Base-by-base conservation (phyloP, 176 grass and related monocot species). In the Eragrostis curvula region DNA sequence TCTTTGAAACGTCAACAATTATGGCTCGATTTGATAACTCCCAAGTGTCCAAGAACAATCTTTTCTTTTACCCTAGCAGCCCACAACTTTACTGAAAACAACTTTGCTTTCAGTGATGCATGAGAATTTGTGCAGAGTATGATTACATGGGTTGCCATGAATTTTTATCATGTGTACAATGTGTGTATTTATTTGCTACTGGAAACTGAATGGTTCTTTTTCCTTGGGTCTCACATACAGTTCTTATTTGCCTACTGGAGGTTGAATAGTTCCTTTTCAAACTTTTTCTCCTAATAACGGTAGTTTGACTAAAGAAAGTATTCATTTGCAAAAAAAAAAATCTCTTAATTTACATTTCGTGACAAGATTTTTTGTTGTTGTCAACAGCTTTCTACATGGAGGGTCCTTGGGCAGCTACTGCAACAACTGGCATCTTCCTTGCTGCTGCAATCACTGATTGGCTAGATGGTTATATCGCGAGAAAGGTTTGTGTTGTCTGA, bases 391-490 rank as follows among this genome's bases (percentile, higher is more conserved):
- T 95, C 80, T 95, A 98, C 86, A 95, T 95, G 88, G 90, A 98
- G 14, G 79, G 79, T 15, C 75, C 75, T 13, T 91, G 90, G 92
- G 92, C 88, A 70, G 88, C 96, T 53, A 93, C 90, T 12, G 90
- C 92, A 20, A 98, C 96, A 68, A 98, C 96, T 80, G 88, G 88
- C 85, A 95, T 95, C 77, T 98, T 98, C 81, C 81, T 98, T 81
- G 69, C 89, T 70, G 96, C 96, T 66, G 96, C 96, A 79, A 77
- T 93, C 66, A 98, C 96, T 42, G 96, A 98, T 73, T 98, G 96
- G 96, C 88, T 98, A 47, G 96, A 98, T 90, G 96, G 96, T 76
- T 98, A 95, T 77, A 93, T 98, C 78, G 96, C 96, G 44, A 87
- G 96, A 84, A 98, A 98, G 96, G 96, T 93, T 78, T 86, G 88